Evolutionary conservation across 768 basidiomycete species (phyloP), one percentile per base, ranked within the genome.

Genomic region (Phallus indusiatus): DNA sequence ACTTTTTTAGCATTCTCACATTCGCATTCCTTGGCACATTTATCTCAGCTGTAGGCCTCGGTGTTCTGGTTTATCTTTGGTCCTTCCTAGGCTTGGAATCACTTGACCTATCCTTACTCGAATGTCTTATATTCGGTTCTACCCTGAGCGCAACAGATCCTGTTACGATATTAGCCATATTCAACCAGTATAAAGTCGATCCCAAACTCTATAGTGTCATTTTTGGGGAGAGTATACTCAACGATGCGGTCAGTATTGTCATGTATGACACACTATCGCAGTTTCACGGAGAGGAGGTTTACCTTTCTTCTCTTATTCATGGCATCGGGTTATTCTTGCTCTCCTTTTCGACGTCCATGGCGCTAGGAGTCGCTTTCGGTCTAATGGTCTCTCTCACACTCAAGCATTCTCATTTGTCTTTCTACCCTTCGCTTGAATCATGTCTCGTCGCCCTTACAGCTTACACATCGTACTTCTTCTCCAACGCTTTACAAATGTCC

Each of bases 221-320:
- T 64, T 99, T 98, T 67, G 96, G 96, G 24, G 96, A 98, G 72
- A 90, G 86, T 72, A 78, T 99, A 60, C 74, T 99, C 61, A 99
- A 99, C 73, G 96, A 99, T 77, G 96, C 96, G 18, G 96, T 98
- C 67, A 93, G 91, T 80, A 98, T 98, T 76, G 94, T 98, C 72
- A 94, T 99, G 90, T 98, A 98, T 73, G 96, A 99, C 71, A 97
- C 95, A 0, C 75, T 97, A 54, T 86, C 88, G 8, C 89, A 86
- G 68, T 97, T 97, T 72, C 91, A 94, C 65, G 91, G 92, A 5
- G 79, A 82, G 28, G 90, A 94, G 65, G 86, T 98, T 47, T 89
- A 85, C 70, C 67, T 96, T 5, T 81, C 82, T 1, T 94, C 93
- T 1, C 79, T 99, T 60, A 94, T 98, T 76, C 90, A 94, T 68